phyloP scores from a whole-genome alignment of 257 asterid species.

The Catharanthus roseus region DNA sequence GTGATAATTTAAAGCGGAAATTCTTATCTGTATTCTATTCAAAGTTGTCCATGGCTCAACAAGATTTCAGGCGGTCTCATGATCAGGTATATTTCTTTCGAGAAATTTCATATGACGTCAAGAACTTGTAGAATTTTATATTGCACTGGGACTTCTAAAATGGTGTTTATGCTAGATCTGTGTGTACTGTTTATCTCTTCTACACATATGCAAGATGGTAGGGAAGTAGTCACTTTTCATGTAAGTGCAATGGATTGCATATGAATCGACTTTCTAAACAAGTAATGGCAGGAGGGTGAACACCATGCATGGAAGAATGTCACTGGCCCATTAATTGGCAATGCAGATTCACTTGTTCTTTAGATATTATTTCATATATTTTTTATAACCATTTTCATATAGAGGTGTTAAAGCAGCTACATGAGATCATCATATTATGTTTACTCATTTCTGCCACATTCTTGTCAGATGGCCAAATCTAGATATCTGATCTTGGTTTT shows the following conservation, averaged over 20 bases:
- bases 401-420: neutral
- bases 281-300: neutral
- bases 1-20: constrained; percentile 66
- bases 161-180: neutral
- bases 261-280: neutral
- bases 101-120: constrained; percentile 13
- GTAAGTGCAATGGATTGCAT: neutral
- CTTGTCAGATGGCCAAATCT: neutral
- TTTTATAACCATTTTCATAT: too few relatives aligned
- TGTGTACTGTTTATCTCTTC: neutral
- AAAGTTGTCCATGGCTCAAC: constrained; percentile 61
- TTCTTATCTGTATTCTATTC: constrained; percentile 62
- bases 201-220: neutral
- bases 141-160: neutral
- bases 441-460: neutral
- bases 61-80: constrained; percentile 70
- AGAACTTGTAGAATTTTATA: neutral
- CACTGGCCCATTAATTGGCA: neutral
- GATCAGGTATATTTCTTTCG: constrained; percentile 58
- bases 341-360: neutral
- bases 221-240: neutral
- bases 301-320: neutral
- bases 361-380: neutral
- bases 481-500: constrained; percentile 2
- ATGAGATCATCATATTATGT: neutral